These are phyloP conservation scores for Ramularia endophylla DNA, from an alignment of 2,329 filamentous ascomycete genomes.

Conservation along the genomic window DNA sequence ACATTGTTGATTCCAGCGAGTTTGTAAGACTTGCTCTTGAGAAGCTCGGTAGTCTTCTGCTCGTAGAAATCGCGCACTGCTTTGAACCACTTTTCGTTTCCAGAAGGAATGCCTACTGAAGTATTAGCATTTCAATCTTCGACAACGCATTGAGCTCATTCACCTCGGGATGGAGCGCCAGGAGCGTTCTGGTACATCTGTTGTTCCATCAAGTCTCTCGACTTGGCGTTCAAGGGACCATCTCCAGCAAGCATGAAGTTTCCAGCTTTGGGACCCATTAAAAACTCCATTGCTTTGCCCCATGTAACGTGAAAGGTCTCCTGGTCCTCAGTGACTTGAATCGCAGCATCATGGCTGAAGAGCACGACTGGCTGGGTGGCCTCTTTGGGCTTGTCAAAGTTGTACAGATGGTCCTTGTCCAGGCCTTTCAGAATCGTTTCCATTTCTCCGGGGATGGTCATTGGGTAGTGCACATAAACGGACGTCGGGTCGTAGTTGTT, in stretches of 20 bases:
- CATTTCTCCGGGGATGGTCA: constrained; percentile 45
- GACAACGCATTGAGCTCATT: too few relatives aligned
- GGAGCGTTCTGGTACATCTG: constrained; percentile 36
- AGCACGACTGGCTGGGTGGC: constrained; percentile 35
- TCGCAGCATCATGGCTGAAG: constrained; percentile 41
- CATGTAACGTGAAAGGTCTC: constrained; percentile 43
- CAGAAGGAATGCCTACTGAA: constrained; percentile 17
- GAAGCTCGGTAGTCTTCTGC: constrained; percentile 40
- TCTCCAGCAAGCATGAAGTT: constrained; percentile 47
- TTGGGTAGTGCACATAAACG: constrained; percentile 46
- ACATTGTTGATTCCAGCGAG: constrained; percentile 42
- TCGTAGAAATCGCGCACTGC: constrained; percentile 45
- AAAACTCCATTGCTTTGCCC: constrained; percentile 40
- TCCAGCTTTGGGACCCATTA: constrained; percentile 39
- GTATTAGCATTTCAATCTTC: neutral
- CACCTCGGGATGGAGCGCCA: constrained; percentile 10
- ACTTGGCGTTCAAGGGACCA: constrained; percentile 35
- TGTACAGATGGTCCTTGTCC: constrained; percentile 39
- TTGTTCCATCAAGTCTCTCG: constrained; percentile 38
- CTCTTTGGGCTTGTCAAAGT: constrained; percentile 25
- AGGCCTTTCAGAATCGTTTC: constrained; percentile 38
- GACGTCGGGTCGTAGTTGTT: constrained; percentile 44
- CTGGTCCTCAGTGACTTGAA: constrained; percentile 38
- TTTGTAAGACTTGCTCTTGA: constrained; percentile 41
- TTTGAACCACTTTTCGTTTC: constrained; percentile 38